Conservation (phyloP, 2,329 filamentous ascomycete species). For the Fonsecaea multimorphosa region DNA sequence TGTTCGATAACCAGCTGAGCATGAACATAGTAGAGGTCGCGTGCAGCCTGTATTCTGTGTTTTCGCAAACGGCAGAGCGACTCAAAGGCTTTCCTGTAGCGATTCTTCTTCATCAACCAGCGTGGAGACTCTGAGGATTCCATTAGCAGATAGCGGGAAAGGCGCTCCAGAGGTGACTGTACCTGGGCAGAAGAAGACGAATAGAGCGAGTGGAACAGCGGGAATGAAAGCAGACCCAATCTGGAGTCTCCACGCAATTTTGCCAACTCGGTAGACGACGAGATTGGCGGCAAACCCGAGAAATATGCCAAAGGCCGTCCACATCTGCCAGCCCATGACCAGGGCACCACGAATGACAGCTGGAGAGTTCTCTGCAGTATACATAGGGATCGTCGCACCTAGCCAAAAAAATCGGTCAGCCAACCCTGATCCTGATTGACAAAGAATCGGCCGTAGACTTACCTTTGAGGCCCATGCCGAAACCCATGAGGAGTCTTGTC, state of each 20-base stretch:
- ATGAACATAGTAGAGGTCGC: slow-evolving; percentile 61
- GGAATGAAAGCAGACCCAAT: slow-evolving; percentile 70
- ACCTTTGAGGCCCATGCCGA: slow-evolving; percentile 52
- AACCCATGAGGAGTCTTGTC: slow-evolving; percentile 50
- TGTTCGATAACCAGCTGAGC: slow-evolving; percentile 63
- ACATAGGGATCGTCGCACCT: slow-evolving; percentile 53
- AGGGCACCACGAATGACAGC: slow-evolving; percentile 58
- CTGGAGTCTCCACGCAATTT: slow-evolving; percentile 67
- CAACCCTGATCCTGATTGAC: slow-evolving; percentile 41
- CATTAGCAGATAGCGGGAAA: slow-evolving; percentile 38
- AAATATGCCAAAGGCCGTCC: slow-evolving; percentile 66
- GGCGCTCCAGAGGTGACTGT: slow-evolving; percentile 47
- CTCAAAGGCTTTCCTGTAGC: slow-evolving; percentile 54
- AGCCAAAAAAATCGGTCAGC: slow-evolving; percentile 42
- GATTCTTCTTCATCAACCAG: slow-evolving; percentile 55
- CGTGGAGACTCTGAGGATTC: slow-evolving; percentile 40
- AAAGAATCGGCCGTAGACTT: neutral
- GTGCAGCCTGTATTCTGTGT: slow-evolving; percentile 60
- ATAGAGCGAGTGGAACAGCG: slow-evolving; percentile 63
- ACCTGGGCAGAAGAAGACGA: slow-evolving; percentile 66
- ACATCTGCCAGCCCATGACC: slow-evolving; percentile 62
- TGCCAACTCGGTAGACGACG: slow-evolving; percentile 64
- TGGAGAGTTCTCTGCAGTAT: slow-evolving; percentile 56
- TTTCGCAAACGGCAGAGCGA: slow-evolving; percentile 58
- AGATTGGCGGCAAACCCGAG: slow-evolving; percentile 70